Evolutionary conservation across 2,329 filamentous ascomycete genomes (phyloP).

Genomic region (Penicillium sp.): DNA sequence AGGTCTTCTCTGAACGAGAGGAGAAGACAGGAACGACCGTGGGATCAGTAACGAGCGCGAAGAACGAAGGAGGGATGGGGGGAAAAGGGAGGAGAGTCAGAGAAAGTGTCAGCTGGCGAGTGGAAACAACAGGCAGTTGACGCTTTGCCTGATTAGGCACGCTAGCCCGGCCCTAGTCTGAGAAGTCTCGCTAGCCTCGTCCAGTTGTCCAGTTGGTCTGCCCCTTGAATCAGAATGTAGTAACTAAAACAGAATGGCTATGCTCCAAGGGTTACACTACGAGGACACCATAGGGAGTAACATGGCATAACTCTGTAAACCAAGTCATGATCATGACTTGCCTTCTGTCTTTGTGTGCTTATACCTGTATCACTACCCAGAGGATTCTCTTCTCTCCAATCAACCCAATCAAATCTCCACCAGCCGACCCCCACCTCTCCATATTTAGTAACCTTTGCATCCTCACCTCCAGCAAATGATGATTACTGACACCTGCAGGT

Average conservation of each 20-base stretch:
- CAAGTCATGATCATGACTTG: too few relatives aligned
- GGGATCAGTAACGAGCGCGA: not conserved
- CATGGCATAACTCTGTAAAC: too few relatives aligned
- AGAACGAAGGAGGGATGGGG: conserved; percentile 7
- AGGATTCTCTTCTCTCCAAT: not conserved
- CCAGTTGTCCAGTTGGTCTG: not conserved
- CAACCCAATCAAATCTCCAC: not conserved
- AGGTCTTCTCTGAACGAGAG: conserved; percentile 8
- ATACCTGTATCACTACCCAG: not conserved
- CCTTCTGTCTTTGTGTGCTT: not conserved
- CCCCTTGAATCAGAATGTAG: not conserved
- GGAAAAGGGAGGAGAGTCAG: conserved; percentile 11
- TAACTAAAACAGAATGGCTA: not conserved
- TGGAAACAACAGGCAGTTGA: conserved; percentile 13
- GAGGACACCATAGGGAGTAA: not conserved
- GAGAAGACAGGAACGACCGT: conserved; percentile 15
- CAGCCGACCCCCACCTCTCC: not conserved
- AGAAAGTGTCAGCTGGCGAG: conserved; percentile 6
- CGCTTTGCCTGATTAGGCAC: conserved; percentile 16
- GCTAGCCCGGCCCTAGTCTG: conserved; percentile 18
- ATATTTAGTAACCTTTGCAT: conserved; percentile 8
- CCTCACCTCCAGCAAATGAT: not conserved
- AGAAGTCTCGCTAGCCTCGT: conserved; percentile 11
- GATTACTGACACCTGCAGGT: not conserved
- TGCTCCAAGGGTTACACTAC: not conserved